A percentile compares a stretch with the other conserved stretches of the same genome.
These are phyloP conservation scores for Flaveria ramosissima DNA, from an alignment of 129 eudicot genomes.

Conservation along the genomic window DNA sequence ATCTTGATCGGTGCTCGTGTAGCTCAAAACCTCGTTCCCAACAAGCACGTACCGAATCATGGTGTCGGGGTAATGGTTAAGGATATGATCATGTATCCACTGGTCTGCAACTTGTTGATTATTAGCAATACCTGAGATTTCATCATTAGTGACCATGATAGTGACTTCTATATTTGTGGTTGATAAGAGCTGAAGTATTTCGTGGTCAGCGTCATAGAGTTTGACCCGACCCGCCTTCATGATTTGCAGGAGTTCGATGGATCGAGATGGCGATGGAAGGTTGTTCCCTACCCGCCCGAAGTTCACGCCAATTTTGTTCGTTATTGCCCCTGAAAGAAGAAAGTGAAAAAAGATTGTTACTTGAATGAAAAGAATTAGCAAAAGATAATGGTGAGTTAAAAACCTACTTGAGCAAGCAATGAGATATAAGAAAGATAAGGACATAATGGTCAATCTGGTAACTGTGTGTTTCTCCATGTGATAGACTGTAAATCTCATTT, in stretches of 20 bases:
- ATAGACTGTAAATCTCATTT: slow-evolving; percentile 5
- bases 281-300: slow-evolving; percentile 66
- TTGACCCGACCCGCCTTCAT: slow-evolving; percentile 55
- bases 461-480: slow-evolving; percentile 29
- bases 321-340: slow-evolving; percentile 35
- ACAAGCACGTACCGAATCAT: slow-evolving; percentile 59
- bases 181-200: slow-evolving; percentile 54
- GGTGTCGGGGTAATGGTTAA: slow-evolving; percentile 57
- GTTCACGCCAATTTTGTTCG: slow-evolving; percentile 56
- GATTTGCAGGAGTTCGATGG: slow-evolving; percentile 46
- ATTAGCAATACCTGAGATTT: slow-evolving; percentile 48
- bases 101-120: slow-evolving; percentile 49
- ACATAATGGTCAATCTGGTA: slow-evolving; percentile 29
- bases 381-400: slow-evolving; percentile 6
- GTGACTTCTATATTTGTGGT: slow-evolving; percentile 57
- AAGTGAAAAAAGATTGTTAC: neutral
- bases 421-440: slow-evolving; percentile 42
- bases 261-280: slow-evolving; percentile 55
- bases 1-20: slow-evolving; percentile 33
- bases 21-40: slow-evolving; percentile 67
- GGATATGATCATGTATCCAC: slow-evolving; percentile 63
- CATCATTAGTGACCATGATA: slow-evolving; percentile 64
- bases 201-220: slow-evolving; percentile 62
- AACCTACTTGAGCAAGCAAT: slow-evolving; percentile 45
- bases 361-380: neutral